Percentiles rank a stretch among this genome's conserved stretches.
Conservation (phyloP, 495 filamentous ascomycete species). For the Neurospora sp. region DNA sequence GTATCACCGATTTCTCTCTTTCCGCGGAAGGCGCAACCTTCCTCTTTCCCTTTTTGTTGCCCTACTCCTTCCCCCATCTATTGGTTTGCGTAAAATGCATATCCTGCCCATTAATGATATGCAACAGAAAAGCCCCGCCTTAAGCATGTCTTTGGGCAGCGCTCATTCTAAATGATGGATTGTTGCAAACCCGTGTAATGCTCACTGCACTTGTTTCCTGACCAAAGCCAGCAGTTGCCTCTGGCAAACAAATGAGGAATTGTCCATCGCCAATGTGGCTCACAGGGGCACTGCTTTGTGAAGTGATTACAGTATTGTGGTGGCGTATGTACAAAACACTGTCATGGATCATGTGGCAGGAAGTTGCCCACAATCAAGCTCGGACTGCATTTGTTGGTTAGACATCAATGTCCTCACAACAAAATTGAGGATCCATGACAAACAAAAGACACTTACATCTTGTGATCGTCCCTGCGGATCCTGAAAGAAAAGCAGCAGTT, state of each 20-base stretch:
- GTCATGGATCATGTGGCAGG: slow-evolving; percentile 51
- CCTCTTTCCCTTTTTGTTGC: neutral
- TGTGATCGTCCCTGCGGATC: slow-evolving; percentile 85
- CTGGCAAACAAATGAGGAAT: neutral
- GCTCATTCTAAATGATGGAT: neutral
- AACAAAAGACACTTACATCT: slow-evolving; percentile 62
- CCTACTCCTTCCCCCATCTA: neutral
- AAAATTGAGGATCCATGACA: neutral
- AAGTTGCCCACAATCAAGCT: slow-evolving; percentile 96
- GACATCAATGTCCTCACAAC: neutral
- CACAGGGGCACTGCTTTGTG: neutral
- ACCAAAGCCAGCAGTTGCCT: neutral
- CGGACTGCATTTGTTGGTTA: slow-evolving; percentile 45
- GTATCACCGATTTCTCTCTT: neutral
- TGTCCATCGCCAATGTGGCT: neutral
- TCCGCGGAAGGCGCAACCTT: neutral
- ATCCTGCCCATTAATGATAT: neutral
- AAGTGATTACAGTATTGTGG: neutral
- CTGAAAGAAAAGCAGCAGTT: slow-evolving; percentile 97
- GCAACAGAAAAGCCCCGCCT: neutral
- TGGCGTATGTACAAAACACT: neutral
- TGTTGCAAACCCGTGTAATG: neutral
- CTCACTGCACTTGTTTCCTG: neutral
- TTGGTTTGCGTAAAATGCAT: neutral
- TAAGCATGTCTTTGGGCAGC: neutral